phyloP scores from a whole-genome alignment of 1,284 basidiomycete genomes.

The Rhodotorula sp. region DNA sequence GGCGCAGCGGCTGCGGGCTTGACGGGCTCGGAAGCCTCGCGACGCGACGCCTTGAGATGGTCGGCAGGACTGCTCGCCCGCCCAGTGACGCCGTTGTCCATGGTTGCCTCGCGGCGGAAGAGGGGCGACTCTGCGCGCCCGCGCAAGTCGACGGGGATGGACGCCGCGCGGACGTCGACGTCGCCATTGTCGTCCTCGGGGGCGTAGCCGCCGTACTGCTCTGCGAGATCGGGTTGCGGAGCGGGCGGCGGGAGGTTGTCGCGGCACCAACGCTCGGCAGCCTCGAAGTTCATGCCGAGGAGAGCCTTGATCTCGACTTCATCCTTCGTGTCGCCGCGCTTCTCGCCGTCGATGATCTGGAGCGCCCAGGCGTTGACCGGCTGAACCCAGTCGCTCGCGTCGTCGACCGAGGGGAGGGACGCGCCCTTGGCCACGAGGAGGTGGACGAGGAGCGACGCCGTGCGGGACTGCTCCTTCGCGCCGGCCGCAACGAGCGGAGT shows the following conservation, averaged over 20 bases:
- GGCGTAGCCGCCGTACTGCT: constrained; percentile 5
- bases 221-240: not conserved
- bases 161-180: not conserved
- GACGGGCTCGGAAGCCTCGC: not conserved
- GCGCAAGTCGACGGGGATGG: not conserved
- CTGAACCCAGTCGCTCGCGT: constrained; percentile 1
- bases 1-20: not conserved
- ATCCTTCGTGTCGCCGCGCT: not conserved
- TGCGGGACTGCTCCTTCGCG: constrained; percentile 1
- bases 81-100: not conserved
- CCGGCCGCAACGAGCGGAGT: constrained; percentile 14
- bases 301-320: constrained; percentile 3
- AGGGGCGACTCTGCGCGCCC: not conserved
- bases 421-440: constrained; percentile 22
- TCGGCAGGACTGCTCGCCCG: not conserved
- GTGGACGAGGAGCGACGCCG: constrained; percentile 8
- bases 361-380: constrained; percentile 11
- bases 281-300: constrained; percentile 1
- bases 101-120: not conserved
- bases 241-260: constrained; percentile 1
- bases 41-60: not conserved
- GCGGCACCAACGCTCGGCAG: constrained; percentile 4
- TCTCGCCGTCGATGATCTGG: constrained; percentile 1
- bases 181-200: not conserved
- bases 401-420: not conserved